Base-by-base conservation (phyloP, 2,329 filamentous ascomycete genomes). In the Exophiala sideris region DNA sequence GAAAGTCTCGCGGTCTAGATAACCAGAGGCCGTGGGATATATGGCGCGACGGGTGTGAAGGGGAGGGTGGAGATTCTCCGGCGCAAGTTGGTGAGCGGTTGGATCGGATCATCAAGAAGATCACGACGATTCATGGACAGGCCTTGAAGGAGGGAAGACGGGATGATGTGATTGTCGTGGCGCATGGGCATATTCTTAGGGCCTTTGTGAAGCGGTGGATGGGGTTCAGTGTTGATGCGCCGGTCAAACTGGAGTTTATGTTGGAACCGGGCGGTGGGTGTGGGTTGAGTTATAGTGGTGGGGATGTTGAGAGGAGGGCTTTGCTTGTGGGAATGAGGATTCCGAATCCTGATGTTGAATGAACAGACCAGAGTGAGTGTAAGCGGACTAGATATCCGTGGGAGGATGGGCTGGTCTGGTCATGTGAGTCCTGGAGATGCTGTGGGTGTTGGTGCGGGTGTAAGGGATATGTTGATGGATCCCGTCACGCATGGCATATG, bases 41-140 rank as follows among this genome's bases (percentile, higher is more conserved):
- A 45, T 83, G 80, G 80, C 67, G 67, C 10, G 79, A 83, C 69
- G 81, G 80, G 0, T 83, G 80, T 66, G 78, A 81, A 56, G 78
- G 71, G 12, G 78, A 16, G 6, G 59, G 57, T 10, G 45, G 57
- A 10, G 51, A 80, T 62, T 67, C 66, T 8, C 60, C 68, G 5
- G 57, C 69, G 34, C 59, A 76, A 53, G 70, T 78, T 14, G 68
- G 67, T 2, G 65, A 69, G 11, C 66, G 75, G 7, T 61, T 78
- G 34, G 75, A 78, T 56, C 61, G 65, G 39, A 57, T 77, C 12
- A 75, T 78, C 48, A 57, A 58, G 4, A 61, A 72, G 54, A 76
- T 78, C 29, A 67, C 67, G 10, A 54, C 65, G 1, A 66, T 75
- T 3, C 75, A 79, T 47, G 56, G 58, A 10, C 69, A 52, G 12